These are phyloP conservation scores for Penicillium verhagenii DNA, from an alignment of 495 filamentous ascomycete genomes.

Conservation along the genomic window DNA sequence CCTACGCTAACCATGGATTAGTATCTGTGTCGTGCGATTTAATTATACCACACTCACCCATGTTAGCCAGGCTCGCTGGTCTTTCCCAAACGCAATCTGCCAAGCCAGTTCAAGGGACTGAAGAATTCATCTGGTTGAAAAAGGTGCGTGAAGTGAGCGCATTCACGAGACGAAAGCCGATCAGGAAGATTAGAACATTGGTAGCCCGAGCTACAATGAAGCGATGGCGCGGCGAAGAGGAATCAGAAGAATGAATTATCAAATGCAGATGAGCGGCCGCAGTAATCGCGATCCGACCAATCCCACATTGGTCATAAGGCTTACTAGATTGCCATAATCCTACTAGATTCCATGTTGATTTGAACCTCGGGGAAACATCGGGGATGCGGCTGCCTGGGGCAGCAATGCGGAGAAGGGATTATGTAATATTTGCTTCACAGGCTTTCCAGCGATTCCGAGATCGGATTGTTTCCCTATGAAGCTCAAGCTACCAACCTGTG, in stretches of 20 bases:
- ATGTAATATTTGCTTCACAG: background rate
- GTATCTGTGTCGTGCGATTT: background rate
- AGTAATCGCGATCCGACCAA: background rate
- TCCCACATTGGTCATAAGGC: background rate
- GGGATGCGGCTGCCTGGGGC: background rate
- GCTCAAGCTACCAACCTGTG: background rate
- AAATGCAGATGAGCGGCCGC: background rate
- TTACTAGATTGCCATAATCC: background rate
- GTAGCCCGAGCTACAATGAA: slow-evolving; percentile 9
- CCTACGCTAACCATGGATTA: slow-evolving; percentile 50
- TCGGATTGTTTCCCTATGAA: background rate
- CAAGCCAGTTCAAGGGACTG: slow-evolving; percentile 96
- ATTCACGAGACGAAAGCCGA: slow-evolving; percentile 80
- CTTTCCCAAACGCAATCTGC: slow-evolving; percentile 76
- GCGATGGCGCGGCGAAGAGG: slow-evolving; percentile 8
- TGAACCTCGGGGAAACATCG: background rate
- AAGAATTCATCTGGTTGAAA: slow-evolving; percentile 99
- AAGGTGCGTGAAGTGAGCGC: slow-evolving; percentile 85
- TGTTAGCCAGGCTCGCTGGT: slow-evolving; percentile 87
- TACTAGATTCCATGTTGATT: background rate
- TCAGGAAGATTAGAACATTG: slow-evolving; percentile 58
- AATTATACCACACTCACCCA: slow-evolving; percentile 64
- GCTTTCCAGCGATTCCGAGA: background rate
- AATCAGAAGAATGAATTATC: slow-evolving; percentile 16
- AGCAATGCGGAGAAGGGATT: background rate